These are phyloP conservation scores for Suhomyces guaymorum DNA, from an alignment of 1,139 yeast genomes.

Conservation along the genomic window DNA sequence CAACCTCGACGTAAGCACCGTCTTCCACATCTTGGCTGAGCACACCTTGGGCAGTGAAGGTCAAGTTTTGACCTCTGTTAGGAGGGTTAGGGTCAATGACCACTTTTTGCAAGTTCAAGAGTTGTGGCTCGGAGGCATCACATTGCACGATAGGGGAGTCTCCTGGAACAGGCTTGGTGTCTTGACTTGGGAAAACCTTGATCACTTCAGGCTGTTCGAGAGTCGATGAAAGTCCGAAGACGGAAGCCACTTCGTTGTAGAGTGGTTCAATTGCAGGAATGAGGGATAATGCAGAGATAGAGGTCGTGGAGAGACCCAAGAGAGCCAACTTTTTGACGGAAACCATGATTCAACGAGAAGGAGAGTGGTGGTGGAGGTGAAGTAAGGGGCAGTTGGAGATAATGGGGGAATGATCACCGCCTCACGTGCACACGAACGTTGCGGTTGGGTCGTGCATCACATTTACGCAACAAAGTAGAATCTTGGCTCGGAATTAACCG, in stretches of 20 bases:
- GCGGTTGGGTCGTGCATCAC: too few relatives aligned
- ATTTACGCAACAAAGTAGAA: too few relatives aligned
- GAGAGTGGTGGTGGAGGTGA: conserved; percentile 1
- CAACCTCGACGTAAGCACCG: conserved; percentile 93
- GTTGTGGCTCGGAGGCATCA: conserved; percentile 62
- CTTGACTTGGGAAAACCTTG: conserved; percentile 24
- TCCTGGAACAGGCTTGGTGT: conserved; percentile 80
- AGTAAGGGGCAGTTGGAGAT: conserved; percentile 1
- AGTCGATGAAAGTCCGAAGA: conserved; percentile 16
- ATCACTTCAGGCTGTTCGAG: conserved; percentile 14
- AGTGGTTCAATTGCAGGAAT: conserved; percentile 22
- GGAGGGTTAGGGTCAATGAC: conserved; percentile 86
- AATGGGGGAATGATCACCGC: conserved; percentile 1
- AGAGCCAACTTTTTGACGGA: conserved; percentile 25
- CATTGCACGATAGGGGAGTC: conserved; percentile 82
- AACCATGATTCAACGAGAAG: conserved; percentile 26
- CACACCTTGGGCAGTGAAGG: conserved; percentile 72
- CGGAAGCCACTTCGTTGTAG: conserved; percentile 22
- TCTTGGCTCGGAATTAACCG: too few relatives aligned
- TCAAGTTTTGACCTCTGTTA: conserved; percentile 71
- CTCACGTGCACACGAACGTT: conserved; percentile 1
- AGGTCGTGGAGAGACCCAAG: conserved; percentile 13
- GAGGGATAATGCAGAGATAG: conserved; percentile 27
- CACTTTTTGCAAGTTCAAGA: conserved; percentile 61
- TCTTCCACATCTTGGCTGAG: conserved; percentile 57